Conservation (phyloP, 805 yeast genomes). For the Nakazawaea pomicola region DNA sequence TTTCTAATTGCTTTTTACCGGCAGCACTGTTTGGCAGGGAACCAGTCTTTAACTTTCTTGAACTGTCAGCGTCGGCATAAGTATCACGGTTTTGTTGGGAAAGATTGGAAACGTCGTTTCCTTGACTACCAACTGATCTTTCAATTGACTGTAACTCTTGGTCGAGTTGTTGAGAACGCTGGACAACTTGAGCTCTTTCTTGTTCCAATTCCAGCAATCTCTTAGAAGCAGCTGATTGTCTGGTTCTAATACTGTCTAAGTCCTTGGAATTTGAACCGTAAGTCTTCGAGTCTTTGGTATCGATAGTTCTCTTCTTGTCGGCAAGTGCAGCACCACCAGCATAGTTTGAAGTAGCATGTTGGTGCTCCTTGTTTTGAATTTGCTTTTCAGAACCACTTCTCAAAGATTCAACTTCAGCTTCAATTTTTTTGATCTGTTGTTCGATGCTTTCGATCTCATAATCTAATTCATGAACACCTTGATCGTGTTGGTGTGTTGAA, state of each 20-base stretch:
- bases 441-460: conserved; percentile 7
- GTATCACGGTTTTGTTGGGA: neutral
- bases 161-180: conserved; percentile 2
- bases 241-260: neutral
- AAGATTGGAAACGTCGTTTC: neutral
- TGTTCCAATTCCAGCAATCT: conserved; percentile 3
- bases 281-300: neutral
- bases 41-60: conserved; percentile 5
- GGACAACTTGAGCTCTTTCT: conserved; percentile 1
- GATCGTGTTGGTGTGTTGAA: neutral
- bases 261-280: conserved; percentile 1
- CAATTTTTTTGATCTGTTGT: conserved; percentile 1
- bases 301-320: neutral
- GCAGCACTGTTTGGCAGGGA: neutral
- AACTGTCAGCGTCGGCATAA: neutral
- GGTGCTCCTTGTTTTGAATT: conserved; percentile 5
- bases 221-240: neutral
- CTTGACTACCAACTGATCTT: conserved; percentile 1
- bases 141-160: neutral
- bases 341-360: conserved; percentile 2
- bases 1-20: conserved; percentile 2
- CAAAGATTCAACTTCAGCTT: neutral
- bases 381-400: neutral
- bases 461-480: conserved; percentile 5
- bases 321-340: conserved; percentile 9